Base-by-base conservation (phyloP, 805 yeast species). In the Ogataea siamensis region DNA sequence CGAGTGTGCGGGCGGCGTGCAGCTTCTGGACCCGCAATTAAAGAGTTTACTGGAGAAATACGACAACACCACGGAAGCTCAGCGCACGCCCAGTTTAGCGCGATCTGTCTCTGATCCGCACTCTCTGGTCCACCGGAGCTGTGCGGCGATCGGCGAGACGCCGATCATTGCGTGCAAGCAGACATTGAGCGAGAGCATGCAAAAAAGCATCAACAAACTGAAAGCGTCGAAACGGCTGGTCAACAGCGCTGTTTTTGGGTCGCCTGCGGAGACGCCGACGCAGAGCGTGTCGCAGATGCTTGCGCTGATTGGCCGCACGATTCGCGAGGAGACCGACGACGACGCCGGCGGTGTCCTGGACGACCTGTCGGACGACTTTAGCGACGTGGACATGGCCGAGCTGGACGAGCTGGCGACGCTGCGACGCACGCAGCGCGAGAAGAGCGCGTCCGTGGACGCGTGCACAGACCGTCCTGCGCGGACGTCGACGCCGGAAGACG, bases 11-110 rank as follows among this genome's bases (percentile, higher is more conserved):
- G 47, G 13, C 35, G 45, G 35, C 12, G 35, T 43, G 7, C 51
- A 50, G 19, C 34, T 57, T 5, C 29, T 62, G 30, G 60, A 55
- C 27, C 64, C 65, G 1, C 48, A 49, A 12, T 19, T 62, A 24
- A 51, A 54, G 36, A 39, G 40, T 16, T 55, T 73, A 42, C 49
- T 73, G 12, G 54, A 58, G 5, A 73, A 68, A 42, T 74, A 71
- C 50, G 72, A 72, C 9, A 48, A 62, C 21, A 67, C 64, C 3
- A 46, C 19, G 7, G 49, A 53, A 2, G 42, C 55, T 0, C 53
- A 62, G 12, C 62, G 57, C 24, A 58, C 71, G 1, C 72, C 73
- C 8, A 50, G 40, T 6, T 39, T 63, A 13, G 33, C 38, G 4
- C 39, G 58, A 25, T 45, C 57, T 2, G 45, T 39, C 6, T 48